These are phyloP conservation scores for Proteromonas lacertae DNA, from an alignment of 352 stramenopile species.

Conservation along the genomic window DNA sequence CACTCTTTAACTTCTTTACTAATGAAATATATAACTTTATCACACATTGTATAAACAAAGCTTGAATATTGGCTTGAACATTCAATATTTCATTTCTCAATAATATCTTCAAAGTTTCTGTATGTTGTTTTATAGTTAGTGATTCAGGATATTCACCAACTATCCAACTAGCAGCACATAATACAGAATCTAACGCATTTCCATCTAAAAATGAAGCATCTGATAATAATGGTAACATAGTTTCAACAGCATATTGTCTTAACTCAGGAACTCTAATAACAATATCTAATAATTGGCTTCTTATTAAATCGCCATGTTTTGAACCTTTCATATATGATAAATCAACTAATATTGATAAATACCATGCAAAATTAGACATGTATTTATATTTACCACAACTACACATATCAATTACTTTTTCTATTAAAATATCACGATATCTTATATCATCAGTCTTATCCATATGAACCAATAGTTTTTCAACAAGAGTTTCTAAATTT, in stretches of 20 bases:
- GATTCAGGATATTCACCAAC: slow-evolving; percentile 66
- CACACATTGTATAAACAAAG: no score
- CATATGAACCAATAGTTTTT: slow-evolving; percentile 60
- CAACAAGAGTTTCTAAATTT: slow-evolving; percentile 75
- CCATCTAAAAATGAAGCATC: slow-evolving; percentile 15
- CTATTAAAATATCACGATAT: slow-evolving; percentile 48
- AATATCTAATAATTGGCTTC: slow-evolving; percentile 76
- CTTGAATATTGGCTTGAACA: no score
- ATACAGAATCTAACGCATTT: slow-evolving; percentile 22
- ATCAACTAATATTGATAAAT: slow-evolving; percentile 75
- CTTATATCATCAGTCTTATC: slow-evolving; percentile 53
- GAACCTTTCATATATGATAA: slow-evolving; percentile 53
- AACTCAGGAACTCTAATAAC: slow-evolving; percentile 73
- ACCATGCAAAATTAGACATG: slow-evolving; percentile 85
- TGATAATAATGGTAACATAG: slow-evolving; percentile 61
- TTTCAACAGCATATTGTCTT: slow-evolving; percentile 58
- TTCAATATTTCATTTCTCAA: no score
- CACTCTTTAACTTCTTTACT: slow-evolving; percentile 28
- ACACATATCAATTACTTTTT: slow-evolving; percentile 76
- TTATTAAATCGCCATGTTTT: slow-evolving; percentile 25
- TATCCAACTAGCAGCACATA: slow-evolving; percentile 79
- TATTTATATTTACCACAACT: slow-evolving; percentile 85
- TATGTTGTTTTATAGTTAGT: no score
- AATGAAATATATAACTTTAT: no score
- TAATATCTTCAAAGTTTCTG: no score